Percentiles rank a stretch among this genome's conserved stretches.
phyloP scores from a whole-genome alignment of 495 filamentous ascomycete species.

The Aspergillus conjunctus region DNA sequence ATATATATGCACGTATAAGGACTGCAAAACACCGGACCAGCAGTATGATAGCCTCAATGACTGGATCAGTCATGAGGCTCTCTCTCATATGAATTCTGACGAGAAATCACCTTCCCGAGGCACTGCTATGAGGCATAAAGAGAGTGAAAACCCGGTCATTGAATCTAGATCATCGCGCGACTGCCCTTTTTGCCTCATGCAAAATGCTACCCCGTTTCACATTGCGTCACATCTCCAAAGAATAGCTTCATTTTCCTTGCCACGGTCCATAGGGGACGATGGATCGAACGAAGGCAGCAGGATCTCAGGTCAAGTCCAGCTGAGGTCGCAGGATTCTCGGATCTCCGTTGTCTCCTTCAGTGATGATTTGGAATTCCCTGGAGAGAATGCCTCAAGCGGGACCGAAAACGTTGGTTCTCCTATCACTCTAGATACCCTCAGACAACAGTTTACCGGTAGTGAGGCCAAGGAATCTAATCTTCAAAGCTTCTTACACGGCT shows the following conservation, averaged over 20 bases:
- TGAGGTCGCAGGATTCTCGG: not conserved
- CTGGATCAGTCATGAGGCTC: conserved; percentile 9
- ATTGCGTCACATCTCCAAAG: conserved; percentile 7
- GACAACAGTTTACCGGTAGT: not conserved
- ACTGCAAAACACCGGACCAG: conserved; percentile 10
- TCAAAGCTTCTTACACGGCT: not conserved
- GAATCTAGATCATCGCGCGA: not conserved
- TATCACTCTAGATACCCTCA: not conserved
- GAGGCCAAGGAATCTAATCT: not conserved
- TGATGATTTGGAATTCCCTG: not conserved
- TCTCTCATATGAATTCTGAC: not conserved
- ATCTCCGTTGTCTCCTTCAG: not conserved
- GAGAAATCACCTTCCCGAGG: not conserved
- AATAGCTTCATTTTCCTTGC: conserved; percentile 5
- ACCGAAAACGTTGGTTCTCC: not conserved
- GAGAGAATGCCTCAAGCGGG: not conserved
- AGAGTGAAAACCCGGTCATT: not conserved
- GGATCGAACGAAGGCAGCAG: not conserved
- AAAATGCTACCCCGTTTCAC: conserved; percentile 1
- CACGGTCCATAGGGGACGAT: not conserved
- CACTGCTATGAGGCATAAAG: not conserved
- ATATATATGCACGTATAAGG: conserved; percentile 8
- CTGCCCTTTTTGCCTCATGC: not conserved
- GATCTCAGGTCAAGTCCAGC: not conserved
- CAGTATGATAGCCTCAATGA: conserved; percentile 10